Conservation (phyloP, 2,329 filamentous ascomycete genomes). For the Trichoderma breve region DNA sequence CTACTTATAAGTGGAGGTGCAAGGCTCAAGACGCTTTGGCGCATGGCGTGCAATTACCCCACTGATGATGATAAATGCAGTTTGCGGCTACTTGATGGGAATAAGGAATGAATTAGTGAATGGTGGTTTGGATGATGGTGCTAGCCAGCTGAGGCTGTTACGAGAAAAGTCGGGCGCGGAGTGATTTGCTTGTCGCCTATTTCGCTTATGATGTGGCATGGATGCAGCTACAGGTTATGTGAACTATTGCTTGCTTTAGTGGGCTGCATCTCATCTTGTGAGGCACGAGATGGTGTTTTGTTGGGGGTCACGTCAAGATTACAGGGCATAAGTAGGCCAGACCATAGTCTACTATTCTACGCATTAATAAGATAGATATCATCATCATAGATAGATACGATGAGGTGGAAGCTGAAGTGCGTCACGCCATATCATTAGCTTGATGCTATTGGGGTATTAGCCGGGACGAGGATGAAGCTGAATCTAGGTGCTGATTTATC, state of each 20-base stretch:
- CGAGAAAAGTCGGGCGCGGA: neutral
- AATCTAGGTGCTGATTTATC: neutral
- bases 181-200: neutral
- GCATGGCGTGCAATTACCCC: constrained; percentile 20
- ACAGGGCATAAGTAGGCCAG: neutral
- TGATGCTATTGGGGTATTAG: neutral
- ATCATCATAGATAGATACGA: neutral
- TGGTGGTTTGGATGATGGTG: neutral
- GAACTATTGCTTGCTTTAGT: neutral
- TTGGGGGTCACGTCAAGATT: neutral
- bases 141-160: neutral
- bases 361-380: neutral
- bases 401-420: neutral
- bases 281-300: neutral
- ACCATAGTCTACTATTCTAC: neutral
- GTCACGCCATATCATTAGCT: constrained; percentile 14
- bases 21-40: constrained; percentile 7
- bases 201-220: neutral
- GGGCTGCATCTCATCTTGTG: neutral
- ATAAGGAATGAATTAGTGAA: neutral
- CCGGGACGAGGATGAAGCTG: neutral
- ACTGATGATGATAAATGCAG: constrained; percentile 3
- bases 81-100: neutral
- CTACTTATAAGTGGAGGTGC: constrained; percentile 18
- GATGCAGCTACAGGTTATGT: neutral